Base-by-base conservation (phyloP, 257 asterid genomes). In the Apocynum venetum region DNA sequence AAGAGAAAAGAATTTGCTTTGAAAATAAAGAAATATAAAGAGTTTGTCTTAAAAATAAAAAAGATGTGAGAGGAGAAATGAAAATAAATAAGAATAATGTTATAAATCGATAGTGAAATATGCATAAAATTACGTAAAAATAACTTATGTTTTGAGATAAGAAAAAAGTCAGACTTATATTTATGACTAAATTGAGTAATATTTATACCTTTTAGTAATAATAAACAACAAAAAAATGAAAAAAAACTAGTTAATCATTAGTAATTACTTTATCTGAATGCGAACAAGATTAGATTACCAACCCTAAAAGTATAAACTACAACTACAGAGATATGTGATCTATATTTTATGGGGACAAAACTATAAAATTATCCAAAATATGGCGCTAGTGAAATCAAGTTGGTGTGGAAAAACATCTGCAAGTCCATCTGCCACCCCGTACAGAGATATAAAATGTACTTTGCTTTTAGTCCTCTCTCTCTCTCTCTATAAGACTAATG, bases 371-470 rank as follows among this genome's bases (percentile, higher is more conserved):
- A 51, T 36, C 11, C 57, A 4, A 38, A 31, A 53, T 6, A 43
- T 52, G 75, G 68, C 41, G 47, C 43, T 25, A 56, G 10, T 68
- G 25, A 76, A 36, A 3, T 59, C 6, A 55, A 69, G 46, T 14
- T 77, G 38, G 9, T 17, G 15, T 31, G 57, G 41, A 68, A 35
- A 61, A 35, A 61, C 15, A 10, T 44, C 31, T 70, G 67, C 46
- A 41, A 8, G 56, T 31, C 57, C 41, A 70, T 57, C 80, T 77
- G 76, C 57, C 76, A 56, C 25, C 56, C 6, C 41, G 15, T 55
- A 66, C 46, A 67, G 57, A 52, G 69, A 41, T 14, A 47, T 52
- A 46, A 25, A 63, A 35, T 63, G 40, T 19, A n/a, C 31, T 49
- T 74, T 43, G 70, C 55, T 63, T 63, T 66, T 41, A 51, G 31